A percentile compares a stretch with the other conserved stretches of the same genome.
phyloP scores from a whole-genome alignment of 257 asterid species.

The Catharanthus roseus region DNA sequence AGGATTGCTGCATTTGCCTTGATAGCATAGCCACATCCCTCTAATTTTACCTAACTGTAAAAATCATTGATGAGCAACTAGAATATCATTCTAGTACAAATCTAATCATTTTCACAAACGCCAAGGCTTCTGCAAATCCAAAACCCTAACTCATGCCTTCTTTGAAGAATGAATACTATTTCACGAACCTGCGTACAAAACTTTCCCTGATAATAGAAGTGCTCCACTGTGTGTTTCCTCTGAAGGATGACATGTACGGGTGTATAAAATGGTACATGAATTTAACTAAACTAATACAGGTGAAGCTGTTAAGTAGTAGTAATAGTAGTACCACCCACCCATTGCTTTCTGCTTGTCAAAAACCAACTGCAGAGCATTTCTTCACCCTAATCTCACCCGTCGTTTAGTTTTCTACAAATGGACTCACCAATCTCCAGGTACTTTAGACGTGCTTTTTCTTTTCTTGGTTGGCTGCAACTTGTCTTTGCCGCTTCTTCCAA shows the following conservation, averaged over 20 bases:
- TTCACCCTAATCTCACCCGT: not conserved
- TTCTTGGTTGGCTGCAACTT: conserved; percentile 42
- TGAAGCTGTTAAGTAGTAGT: not conserved
- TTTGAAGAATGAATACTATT: not conserved
- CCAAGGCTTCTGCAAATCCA: not conserved
- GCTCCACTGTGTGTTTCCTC: not conserved
- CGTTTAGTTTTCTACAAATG: not conserved
- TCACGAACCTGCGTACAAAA: not conserved
- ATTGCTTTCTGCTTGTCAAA: not conserved
- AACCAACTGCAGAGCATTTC: not conserved
- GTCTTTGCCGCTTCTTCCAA: conserved; percentile 78
- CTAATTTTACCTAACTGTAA: too few species aligned
- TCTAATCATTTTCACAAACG: not conserved
- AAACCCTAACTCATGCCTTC: not conserved
- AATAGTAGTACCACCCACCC: too few species aligned
- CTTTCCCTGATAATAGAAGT: not conserved
- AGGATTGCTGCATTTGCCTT: too few species aligned
- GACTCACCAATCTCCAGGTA: not conserved
- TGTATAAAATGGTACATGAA: not conserved
- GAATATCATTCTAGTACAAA: not conserved
- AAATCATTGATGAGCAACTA: not conserved
- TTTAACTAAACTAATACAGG: not conserved
- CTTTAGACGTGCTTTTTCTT: conserved; percentile 47
- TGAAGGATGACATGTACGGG: not conserved
- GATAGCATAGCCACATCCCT: too few species aligned